These are phyloP conservation scores for Elaeagnus macrophylla DNA, from an alignment of 306 rosid species.

Conservation along the genomic window DNA sequence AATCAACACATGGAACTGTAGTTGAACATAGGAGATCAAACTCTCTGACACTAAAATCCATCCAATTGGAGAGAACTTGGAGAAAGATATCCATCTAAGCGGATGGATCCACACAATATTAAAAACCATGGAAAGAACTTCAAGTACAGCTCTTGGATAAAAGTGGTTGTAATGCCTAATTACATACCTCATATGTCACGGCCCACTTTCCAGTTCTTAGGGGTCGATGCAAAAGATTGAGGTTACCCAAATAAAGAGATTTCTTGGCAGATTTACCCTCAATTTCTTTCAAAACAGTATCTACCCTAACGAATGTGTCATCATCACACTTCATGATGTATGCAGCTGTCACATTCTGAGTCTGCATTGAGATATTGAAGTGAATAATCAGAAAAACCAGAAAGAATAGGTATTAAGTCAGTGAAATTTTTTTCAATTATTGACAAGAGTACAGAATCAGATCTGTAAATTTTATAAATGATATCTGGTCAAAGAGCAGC, in stretches of 20 bases:
- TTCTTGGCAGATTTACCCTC: slow-evolving; percentile 42
- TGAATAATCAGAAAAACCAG: slow-evolving; percentile 9
- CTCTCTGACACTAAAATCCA: neutral
- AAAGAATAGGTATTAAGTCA: neutral
- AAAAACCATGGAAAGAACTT: neutral
- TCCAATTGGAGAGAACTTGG: neutral
- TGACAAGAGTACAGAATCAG: neutral
- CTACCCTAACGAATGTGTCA: slow-evolving; percentile 77
- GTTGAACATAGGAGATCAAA: neutral
- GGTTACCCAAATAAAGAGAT: slow-evolving; percentile 95
- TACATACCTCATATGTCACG: slow-evolving; percentile 75
- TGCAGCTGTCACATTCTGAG: slow-evolving; percentile 64
- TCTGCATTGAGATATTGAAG: slow-evolving; percentile 40
- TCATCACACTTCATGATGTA: slow-evolving; percentile 91
- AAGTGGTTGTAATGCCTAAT: neutral
- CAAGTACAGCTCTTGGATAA: slow-evolving; percentile 1
- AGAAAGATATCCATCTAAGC: neutral
- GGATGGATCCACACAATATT: neutral
- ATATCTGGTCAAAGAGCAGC: neutral
- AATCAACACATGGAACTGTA: slow-evolving; percentile 5
- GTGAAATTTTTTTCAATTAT: neutral
- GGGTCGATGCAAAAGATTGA: slow-evolving; percentile 96
- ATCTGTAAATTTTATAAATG: neutral
- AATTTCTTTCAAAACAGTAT: slow-evolving; percentile 72
- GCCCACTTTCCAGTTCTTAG: slow-evolving; percentile 93